These are phyloP conservation scores for Metschnikowia colocasiae DNA, from an alignment of 805 yeast genomes.

Conservation along the genomic window DNA sequence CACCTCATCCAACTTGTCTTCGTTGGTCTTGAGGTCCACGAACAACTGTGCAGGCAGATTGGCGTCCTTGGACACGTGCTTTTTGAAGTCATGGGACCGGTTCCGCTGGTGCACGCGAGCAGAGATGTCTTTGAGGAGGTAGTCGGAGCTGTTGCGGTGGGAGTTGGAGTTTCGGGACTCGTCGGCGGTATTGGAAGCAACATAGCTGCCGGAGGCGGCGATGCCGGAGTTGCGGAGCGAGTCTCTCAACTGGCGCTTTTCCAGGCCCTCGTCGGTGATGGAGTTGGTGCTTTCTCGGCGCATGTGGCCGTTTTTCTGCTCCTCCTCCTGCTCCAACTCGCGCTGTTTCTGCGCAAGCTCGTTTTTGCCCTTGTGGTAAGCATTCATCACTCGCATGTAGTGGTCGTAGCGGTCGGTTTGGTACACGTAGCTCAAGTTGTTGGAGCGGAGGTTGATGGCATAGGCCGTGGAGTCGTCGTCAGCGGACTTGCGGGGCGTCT, in stretches of 20 bases:
- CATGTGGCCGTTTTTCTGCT: conserved; percentile 11
- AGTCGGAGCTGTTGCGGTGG: conserved; percentile 34
- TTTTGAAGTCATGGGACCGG: conserved; percentile 44
- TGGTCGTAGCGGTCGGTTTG: conserved; percentile 61
- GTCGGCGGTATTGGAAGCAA: conserved; percentile 19
- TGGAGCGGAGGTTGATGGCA: conserved; percentile 45
- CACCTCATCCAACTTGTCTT: conserved; percentile 62
- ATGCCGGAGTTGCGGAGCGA: conserved; percentile 48
- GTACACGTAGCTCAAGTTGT: conserved; percentile 50
- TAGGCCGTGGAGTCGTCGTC: conserved; percentile 29
- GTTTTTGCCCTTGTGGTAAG: conserved; percentile 58
- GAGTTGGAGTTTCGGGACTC: conserved; percentile 13
- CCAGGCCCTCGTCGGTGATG: conserved; percentile 28
- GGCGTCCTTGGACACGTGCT: conserved; percentile 9
- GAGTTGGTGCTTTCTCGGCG: conserved; percentile 10
- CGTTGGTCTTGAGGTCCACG: conserved; percentile 49
- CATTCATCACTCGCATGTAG: conserved; percentile 49
- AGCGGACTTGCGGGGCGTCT: conserved; percentile 19
- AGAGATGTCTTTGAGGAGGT: conserved; percentile 54
- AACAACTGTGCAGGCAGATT: conserved; percentile 27
- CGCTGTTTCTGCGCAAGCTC: conserved; percentile 40
- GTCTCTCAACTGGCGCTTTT: conserved; percentile 37
- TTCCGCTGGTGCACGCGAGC: conserved; percentile 60
- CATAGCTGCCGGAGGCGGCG: neutral
- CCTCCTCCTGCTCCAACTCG: conserved; percentile 18